phyloP scores from a whole-genome alignment of 352 stramenopile genomes.

The Phytopythium kandeliae region DNA sequence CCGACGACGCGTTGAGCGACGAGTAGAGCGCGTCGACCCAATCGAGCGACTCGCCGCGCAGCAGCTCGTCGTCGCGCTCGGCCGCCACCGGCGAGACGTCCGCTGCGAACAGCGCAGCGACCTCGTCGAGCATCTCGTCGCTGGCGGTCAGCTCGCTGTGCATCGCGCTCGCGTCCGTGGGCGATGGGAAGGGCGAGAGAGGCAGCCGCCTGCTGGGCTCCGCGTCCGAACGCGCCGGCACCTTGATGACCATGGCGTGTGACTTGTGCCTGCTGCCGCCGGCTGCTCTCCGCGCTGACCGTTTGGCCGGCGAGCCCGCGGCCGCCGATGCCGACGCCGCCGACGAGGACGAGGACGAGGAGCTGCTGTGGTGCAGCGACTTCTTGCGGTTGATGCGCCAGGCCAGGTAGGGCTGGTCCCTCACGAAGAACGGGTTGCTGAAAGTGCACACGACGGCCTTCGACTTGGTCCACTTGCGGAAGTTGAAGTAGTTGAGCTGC shows the following conservation, averaged over 20 bases:
- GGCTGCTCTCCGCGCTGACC: background rate
- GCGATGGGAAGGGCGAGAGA: constrained; percentile 24
- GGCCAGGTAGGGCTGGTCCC: constrained; percentile 45
- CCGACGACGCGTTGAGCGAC: constrained; percentile 24
- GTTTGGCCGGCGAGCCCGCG: constrained; percentile 15
- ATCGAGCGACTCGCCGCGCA: constrained; percentile 29
- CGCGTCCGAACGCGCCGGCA: no score
- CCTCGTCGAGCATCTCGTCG: constrained; percentile 19
- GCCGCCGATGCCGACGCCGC: background rate
- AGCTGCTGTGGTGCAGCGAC: constrained; percentile 16
- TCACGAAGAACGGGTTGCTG: constrained; percentile 57
- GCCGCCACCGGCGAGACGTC: background rate
- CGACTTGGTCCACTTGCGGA: constrained; percentile 88
- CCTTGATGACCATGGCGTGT: constrained; percentile 29
- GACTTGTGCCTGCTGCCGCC: constrained; percentile 2
- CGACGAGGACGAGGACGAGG: background rate
- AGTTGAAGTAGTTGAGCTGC: constrained; percentile 94
- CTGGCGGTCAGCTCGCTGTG: constrained; percentile 14
- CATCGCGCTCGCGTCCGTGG: constrained; percentile 27
- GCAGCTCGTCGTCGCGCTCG: constrained; percentile 10
- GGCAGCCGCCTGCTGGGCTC: constrained; percentile 2
- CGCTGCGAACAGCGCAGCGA: constrained; percentile 15
- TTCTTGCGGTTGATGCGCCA: constrained; percentile 68
- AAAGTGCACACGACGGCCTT: constrained; percentile 73
- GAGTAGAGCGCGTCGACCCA: constrained; percentile 52